Evolutionary conservation across 2,329 filamentous ascomycete genomes (phyloP).

Genomic region (Sporothrix luriei): DNA sequence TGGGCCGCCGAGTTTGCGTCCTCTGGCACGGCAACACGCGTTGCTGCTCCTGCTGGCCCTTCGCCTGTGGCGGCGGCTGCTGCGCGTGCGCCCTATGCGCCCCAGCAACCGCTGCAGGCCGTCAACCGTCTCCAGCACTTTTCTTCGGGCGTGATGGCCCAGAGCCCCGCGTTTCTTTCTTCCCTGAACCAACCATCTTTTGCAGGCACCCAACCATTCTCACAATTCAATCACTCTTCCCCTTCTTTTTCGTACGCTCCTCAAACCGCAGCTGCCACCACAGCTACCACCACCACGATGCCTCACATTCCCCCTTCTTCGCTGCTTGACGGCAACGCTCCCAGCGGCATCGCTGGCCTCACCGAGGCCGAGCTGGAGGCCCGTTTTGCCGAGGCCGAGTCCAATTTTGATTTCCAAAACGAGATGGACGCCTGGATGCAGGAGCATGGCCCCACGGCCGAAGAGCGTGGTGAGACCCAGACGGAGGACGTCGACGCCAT

Average conservation of each 20-base stretch:
- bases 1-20: conserved; percentile 35
- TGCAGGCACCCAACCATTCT: background rate
- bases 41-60: background rate
- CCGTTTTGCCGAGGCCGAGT: conserved; percentile 33
- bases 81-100: background rate
- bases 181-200: background rate
- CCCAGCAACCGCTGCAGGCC: conserved; percentile 27
- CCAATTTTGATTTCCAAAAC: conserved; percentile 36
- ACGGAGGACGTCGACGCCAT: conserved; percentile 37
- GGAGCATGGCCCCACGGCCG: conserved; percentile 39
- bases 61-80: background rate
- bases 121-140: conserved; percentile 31
- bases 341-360: conserved; percentile 27
- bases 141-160: conserved; percentile 27
- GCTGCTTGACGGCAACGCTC: background rate
- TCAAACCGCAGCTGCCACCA: background rate
- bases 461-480: conserved; percentile 30
- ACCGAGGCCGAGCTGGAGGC: conserved; percentile 36
- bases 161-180: background rate
- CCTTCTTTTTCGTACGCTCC: background rate
- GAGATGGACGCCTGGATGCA: conserved; percentile 44
- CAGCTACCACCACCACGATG: background rate
- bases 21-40: background rate
- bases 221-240: background rate
- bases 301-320: background rate